These are phyloP conservation scores for Xenosphaeropsis pyriputrescens DNA, from an alignment of 2,329 filamentous ascomycete genomes.

Conservation along the genomic window DNA sequence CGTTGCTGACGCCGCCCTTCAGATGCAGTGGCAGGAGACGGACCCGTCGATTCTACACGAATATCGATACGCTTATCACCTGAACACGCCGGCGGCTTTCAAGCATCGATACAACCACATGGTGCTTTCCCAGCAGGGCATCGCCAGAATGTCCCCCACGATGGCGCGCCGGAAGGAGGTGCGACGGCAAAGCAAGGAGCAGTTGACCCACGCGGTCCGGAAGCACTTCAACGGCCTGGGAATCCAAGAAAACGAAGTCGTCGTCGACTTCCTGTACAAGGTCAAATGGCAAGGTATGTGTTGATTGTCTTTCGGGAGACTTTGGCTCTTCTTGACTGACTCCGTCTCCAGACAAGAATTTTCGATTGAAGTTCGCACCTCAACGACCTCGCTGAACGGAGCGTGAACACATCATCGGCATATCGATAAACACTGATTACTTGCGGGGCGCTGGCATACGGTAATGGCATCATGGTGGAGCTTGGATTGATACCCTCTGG, in stretches of 20 bases:
- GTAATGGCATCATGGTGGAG: no score
- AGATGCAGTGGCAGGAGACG: constrained; percentile 54
- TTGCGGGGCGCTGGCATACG: no score
- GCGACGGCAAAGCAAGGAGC: constrained; percentile 55
- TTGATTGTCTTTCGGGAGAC: background rate
- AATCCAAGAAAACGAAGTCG: constrained; percentile 69
- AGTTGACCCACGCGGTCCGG: constrained; percentile 56
- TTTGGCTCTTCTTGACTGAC: background rate
- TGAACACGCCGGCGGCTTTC: constrained; percentile 59
- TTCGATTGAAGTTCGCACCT: constrained; percentile 22
- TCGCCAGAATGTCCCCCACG: constrained; percentile 61
- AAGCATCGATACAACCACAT: constrained; percentile 45
- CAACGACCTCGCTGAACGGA: constrained; percentile 10
- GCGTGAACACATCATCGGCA: no score
- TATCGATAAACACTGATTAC: no score
- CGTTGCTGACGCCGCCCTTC: background rate
- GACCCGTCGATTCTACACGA: constrained; percentile 54
- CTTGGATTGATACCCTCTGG: no score
- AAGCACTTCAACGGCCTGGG: constrained; percentile 76
- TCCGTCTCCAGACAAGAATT: constrained; percentile 19
- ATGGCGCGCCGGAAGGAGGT: constrained; percentile 53
- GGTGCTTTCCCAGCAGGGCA: constrained; percentile 45
- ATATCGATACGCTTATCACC: constrained; percentile 60
- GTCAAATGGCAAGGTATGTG: constrained; percentile 18
- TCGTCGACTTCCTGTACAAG: constrained; percentile 38